Conservation (phyloP, 495 filamentous ascomycete genomes). For the Hypoxylon lienhwacheense region DNA sequence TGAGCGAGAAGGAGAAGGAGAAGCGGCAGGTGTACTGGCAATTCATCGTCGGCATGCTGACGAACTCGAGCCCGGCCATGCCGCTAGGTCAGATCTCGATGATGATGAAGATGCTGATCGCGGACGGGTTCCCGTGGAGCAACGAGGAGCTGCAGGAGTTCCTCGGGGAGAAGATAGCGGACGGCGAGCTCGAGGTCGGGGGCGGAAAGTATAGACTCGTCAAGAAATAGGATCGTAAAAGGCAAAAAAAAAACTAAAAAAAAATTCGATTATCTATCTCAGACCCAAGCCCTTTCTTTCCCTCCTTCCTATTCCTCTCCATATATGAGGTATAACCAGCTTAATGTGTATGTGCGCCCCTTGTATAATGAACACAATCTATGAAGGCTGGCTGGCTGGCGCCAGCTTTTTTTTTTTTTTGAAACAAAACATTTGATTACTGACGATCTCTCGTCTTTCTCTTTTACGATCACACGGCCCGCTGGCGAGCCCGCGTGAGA, state of each 20-base stretch:
- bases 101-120: conserved; percentile 90
- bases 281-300: no score
- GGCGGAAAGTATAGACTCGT: conserved; percentile 71
- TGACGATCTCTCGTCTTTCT: no score
- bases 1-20: conserved; percentile 61
- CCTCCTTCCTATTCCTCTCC: no score
- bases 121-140: conserved; percentile 80
- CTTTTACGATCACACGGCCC: conserved; percentile 1
- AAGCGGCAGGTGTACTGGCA: conserved; percentile 84
- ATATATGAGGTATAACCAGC: no score
- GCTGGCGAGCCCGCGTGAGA: no score
- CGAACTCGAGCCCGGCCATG: conserved; percentile 78
- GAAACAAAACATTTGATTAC: conserved; percentile 22
- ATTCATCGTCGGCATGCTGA: conserved; percentile 93
- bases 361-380: no score
- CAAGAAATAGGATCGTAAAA: conserved; percentile 47
- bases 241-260: no score
- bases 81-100: conserved; percentile 77
- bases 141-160: conserved; percentile 76
- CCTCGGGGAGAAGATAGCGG: conserved; percentile 69
- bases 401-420: conserved; percentile 16
- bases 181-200: conserved; percentile 69
- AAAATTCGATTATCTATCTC: conserved; percentile 9
- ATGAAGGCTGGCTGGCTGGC: conserved; percentile 20
- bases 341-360: no score